Evolutionary conservation across 106 monocot species (phyloP).

Genomic region (Allium cepa): DNA sequence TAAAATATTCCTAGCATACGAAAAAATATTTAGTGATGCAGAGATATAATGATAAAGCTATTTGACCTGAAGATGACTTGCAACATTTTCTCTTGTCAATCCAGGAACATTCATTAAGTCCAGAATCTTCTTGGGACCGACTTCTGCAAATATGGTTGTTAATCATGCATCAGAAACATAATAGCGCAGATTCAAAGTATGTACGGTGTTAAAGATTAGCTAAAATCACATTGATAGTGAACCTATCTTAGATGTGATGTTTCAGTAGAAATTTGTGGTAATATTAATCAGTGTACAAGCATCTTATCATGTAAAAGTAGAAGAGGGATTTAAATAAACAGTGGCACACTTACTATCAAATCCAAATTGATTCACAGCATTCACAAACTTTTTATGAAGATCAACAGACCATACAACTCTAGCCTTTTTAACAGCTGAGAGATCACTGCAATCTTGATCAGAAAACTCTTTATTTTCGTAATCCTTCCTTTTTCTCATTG

Average conservation of each 20-base stretch:
- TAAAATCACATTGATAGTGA: no score
- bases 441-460: slow-evolving; percentile 63
- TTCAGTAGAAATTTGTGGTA: neutral
- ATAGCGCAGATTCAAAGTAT: no score
- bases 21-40: neutral
- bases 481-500: slow-evolving; percentile 63
- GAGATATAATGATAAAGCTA: neutral
- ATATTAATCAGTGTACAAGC: slow-evolving; percentile 1
- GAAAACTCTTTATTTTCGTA: slow-evolving; percentile 35
- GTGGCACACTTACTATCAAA: slow-evolving; percentile 69
- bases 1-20: neutral
- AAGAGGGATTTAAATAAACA: slow-evolving; percentile 1
- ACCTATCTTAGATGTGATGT: no score
- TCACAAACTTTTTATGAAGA: slow-evolving; percentile 91
- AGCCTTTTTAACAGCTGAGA: slow-evolving; percentile 64
- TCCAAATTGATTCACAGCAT: slow-evolving; percentile 93
- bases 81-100: slow-evolving; percentile 93
- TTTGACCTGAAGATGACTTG: slow-evolving; percentile 87
- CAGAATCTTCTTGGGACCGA: slow-evolving; percentile 93
- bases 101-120: slow-evolving; percentile 94
- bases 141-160: slow-evolving; percentile 45
- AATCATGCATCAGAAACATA: no score
- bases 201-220: no score
- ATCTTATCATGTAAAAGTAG: neutral
- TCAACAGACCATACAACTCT: slow-evolving; percentile 95